phyloP scores from a whole-genome alignment of 768 basidiomycete species.

The Serendipita sp. region DNA sequence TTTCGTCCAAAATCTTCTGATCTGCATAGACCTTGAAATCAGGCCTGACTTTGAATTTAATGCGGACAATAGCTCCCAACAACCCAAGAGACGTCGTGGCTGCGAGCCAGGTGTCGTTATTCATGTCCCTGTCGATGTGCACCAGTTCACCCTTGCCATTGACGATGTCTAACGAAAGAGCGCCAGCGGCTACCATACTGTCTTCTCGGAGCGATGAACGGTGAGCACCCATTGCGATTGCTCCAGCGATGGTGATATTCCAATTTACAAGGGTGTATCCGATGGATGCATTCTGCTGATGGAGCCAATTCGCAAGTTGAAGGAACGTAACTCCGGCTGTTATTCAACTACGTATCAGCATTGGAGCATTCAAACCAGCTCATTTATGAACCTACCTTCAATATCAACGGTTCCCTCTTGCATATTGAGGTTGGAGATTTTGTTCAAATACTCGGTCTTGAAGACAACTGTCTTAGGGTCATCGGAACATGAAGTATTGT shows the following conservation, averaged over 20 bases:
- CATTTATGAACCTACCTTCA: not conserved
- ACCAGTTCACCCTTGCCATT: constrained; percentile 11
- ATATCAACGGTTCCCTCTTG: constrained; percentile 3
- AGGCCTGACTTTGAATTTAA: constrained; percentile 8
- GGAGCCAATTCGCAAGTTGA: constrained; percentile 10
- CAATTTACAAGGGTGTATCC: constrained; percentile 9
- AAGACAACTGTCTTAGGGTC: constrained; percentile 9
- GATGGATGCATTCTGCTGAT: constrained; percentile 9
- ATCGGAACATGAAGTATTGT: constrained; percentile 10
- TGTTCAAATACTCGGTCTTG: constrained; percentile 8
- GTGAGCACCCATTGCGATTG: constrained; percentile 11
- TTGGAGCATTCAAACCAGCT: not conserved
- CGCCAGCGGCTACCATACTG: constrained; percentile 9
- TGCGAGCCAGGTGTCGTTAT: constrained; percentile 9
- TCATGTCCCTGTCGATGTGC: constrained; percentile 8
- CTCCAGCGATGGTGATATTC: constrained; percentile 9
- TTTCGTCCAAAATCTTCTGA: constrained; percentile 9
- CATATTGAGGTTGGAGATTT: constrained; percentile 7
- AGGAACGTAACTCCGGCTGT: constrained; percentile 9
- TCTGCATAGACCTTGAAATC: constrained; percentile 11
- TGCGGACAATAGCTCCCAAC: constrained; percentile 8
- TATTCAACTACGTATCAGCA: not conserved
- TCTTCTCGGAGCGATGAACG: constrained; percentile 9
- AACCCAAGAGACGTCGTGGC: constrained; percentile 10
- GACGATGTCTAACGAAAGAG: constrained; percentile 8